Base-by-base conservation (phyloP, 1,284 basidiomycete species). In the Boletellus sp. region DNA sequence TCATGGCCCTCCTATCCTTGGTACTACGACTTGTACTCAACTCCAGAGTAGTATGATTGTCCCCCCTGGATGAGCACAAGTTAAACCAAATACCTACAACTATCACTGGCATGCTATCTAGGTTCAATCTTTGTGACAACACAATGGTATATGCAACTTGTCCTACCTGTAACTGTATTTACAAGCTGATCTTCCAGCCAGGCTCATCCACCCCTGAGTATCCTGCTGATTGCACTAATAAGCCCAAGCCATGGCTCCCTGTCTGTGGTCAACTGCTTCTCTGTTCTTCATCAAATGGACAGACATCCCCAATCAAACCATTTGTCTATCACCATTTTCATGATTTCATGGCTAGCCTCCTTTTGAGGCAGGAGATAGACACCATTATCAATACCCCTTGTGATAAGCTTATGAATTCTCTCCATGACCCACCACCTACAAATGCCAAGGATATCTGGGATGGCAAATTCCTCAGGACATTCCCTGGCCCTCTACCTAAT, bases 301-400 rank as follows among this genome's bases (percentile, higher is more conserved):
- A 2, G 28, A 32, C 13, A 37, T 5, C 24, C 16, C 47, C 44
- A 5, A 53, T 55, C 30, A 55, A 53, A 33, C 43, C 47, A 24
- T 55, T 47, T 2, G 30, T 44, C 8, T 35, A 44, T 18, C 52
- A 55, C 18, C 40, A 53, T 38, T 54, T 54, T 16, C 22, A 15
- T 38, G 38, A 48, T 11, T 48, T 41, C 8, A 8, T 48, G 47
- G 46, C 50, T 0, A 5, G 44, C 19, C 5, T 50, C 6, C 42
- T 54, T 16, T 39, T 46, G 4, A 48, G 42, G 18, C 11, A 8
- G 11, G 46, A 52, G 15, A 44, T 54, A 4, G 21, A 54, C 3
- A 2, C 16, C 4, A 18, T 53, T 3, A 33, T 55, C 6, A 43
- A 53, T 12, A n/a, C 3, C 4, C 40, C 51, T 24, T 55, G 51